A percentile compares a stretch with the other conserved stretches of the same genome.
phyloP scores from a whole-genome alignment of 345 rosid genomes.

The Dimocarpus longan region DNA sequence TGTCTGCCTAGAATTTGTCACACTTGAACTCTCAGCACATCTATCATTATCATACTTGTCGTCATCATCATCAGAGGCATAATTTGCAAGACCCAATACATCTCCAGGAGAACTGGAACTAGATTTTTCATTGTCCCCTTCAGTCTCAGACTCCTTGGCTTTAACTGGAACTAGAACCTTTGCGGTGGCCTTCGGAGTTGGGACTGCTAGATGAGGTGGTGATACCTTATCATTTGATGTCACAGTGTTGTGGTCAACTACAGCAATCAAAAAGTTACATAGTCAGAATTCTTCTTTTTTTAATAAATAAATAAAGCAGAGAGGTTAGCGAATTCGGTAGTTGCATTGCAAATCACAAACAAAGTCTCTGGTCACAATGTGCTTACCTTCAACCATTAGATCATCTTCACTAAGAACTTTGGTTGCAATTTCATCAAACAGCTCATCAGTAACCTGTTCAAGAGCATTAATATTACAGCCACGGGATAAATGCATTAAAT shows the following conservation, averaged over 20 bases:
- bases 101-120: constrained; percentile 65
- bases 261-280: constrained; percentile 23
- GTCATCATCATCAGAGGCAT: constrained; percentile 84
- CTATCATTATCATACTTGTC: constrained; percentile 35
- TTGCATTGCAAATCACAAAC: constrained; percentile 14
- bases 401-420: constrained; percentile 86
- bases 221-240: constrained; percentile 42
- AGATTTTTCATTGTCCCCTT: constrained; percentile 48
- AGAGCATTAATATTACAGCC: constrained; percentile 27
- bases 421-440: constrained; percentile 94
- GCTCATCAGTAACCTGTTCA: constrained; percentile 89
- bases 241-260: constrained; percentile 43
- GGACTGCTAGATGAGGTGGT: constrained; percentile 39
- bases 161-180: constrained; percentile 49
- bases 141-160: constrained; percentile 39
- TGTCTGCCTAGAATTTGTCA: constrained; percentile 36
- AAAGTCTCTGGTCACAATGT: constrained; percentile 14
- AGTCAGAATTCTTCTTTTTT: not conserved
- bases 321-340: constrained; percentile 11
- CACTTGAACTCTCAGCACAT: constrained; percentile 45
- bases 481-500: constrained; percentile 7
- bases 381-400: constrained; percentile 55
- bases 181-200: constrained; percentile 55
- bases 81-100: constrained; percentile 90
- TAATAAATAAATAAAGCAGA: not conserved